phyloP scores from a whole-genome alignment of 2,329 filamentous ascomycete genomes.

The Neoascochyta sp. region DNA sequence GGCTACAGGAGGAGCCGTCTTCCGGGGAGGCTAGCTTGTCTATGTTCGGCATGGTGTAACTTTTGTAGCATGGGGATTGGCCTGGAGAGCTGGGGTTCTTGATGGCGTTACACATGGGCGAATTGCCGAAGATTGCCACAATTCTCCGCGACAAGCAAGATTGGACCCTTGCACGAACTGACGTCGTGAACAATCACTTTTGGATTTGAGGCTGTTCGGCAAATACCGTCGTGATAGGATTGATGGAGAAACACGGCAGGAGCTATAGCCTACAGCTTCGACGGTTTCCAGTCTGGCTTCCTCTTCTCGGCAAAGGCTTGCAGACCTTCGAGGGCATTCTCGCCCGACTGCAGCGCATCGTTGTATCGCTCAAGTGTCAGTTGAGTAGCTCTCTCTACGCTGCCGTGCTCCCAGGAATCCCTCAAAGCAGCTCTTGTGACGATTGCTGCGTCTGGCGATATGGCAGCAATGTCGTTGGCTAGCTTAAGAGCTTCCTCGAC shows the following conservation, averaged over 20 bases:
- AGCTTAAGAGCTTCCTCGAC: constrained; percentile 37
- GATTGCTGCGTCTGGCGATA: constrained; percentile 39
- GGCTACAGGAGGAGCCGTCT: constrained; percentile 2
- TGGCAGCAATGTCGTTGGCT: constrained; percentile 33
- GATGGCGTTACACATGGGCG: constrained; percentile 1
- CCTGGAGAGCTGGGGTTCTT: not conserved
- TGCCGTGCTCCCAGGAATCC: constrained; percentile 34
- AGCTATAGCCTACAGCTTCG: constrained; percentile 43
- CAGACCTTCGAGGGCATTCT: constrained; percentile 51
- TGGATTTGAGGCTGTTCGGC: too few relatives aligned
- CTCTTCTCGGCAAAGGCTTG: constrained; percentile 52
- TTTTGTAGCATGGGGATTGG: too few relatives aligned
- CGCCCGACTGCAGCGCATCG: constrained; percentile 40
- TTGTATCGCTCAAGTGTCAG: constrained; percentile 44
- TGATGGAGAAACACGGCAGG: too few relatives aligned
- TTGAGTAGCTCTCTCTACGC: constrained; percentile 41
- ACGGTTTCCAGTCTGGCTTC: constrained; percentile 49
- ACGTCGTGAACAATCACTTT: too few relatives aligned
- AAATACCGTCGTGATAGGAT: too few relatives aligned
- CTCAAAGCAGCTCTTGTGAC: constrained; percentile 35
- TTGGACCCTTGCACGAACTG: too few relatives aligned
- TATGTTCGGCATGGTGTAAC: constrained; percentile 2
- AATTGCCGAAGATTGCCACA: constrained; percentile 14
- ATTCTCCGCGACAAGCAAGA: constrained; percentile 2
- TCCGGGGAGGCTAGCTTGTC: constrained; percentile 2